Evolutionary conservation across 139 green algal species (phyloP).

Genomic region (Chlamydomonas urium): DNA sequence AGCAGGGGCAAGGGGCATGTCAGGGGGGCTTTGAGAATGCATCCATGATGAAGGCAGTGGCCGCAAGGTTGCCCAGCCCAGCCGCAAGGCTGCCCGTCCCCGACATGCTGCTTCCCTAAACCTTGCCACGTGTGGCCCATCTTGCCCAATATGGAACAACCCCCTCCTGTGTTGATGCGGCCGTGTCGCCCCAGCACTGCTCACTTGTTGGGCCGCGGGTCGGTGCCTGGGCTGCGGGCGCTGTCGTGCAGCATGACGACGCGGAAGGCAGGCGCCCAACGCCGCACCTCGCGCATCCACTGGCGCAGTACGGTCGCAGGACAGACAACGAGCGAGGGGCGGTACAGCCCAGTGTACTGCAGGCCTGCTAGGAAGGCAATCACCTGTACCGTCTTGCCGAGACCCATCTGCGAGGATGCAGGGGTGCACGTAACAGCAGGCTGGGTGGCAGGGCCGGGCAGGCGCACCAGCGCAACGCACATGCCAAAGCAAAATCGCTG

Average conservation of each 20-base stretch:
- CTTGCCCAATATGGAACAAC: no score
- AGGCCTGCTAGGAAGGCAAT: constrained; percentile 81
- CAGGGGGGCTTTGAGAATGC: no score
- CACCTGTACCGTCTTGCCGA: constrained; percentile 86
- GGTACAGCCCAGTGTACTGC: constrained; percentile 66
- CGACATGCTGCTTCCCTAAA: no score
- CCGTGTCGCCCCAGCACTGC: not conserved
- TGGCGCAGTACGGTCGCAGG: constrained; percentile 89
- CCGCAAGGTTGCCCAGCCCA: no score
- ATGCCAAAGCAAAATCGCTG: not conserved
- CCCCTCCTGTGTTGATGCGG: no score
- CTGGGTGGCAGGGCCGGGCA: no score
- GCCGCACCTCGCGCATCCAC: constrained; percentile 80
- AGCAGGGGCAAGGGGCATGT: not conserved
- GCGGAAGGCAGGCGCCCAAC: constrained; percentile 41
- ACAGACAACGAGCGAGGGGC: constrained; percentile 79
- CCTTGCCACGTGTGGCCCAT: no score
- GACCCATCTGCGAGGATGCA: constrained; percentile 87
- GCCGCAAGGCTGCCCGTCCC: no score
- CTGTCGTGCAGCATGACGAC: constrained; percentile 87
- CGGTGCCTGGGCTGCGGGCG: constrained; percentile 13
- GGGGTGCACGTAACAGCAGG: constrained; percentile 90
- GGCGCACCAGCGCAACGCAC: constrained; percentile 78
- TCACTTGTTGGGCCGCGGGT: constrained; percentile 24
- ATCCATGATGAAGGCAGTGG: no score